Base-by-base conservation (phyloP, 345 rosid species). In the Jatropha curcas region DNA sequence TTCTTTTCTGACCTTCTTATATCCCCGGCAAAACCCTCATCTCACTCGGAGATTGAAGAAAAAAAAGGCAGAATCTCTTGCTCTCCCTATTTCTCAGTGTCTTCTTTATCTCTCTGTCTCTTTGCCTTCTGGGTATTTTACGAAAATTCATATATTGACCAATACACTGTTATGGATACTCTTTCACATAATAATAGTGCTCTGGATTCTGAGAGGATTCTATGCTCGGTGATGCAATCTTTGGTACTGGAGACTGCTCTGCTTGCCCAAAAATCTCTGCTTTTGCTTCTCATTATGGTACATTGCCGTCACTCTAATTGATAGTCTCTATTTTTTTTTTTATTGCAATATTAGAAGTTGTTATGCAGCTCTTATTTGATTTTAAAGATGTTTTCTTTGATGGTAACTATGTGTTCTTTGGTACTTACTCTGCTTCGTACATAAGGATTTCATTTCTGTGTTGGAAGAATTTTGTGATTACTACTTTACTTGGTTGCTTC, bases 261-360 rank as follows among this genome's bases (percentile, higher is more conserved):
- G 31, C 55, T 65, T 65, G 69, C 69, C 45, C 55, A 65, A 13
- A 65, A 65, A 17, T 65, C 55, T 65, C 51, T 65, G 55, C 55
- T 65, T 43, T 65, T 4, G 33, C 55, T 65, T 19, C 55, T 45
- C 53, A 43, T 45, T 17, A 2, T 65, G 69, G 69, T 65, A 65
- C 69, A 45, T 65, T 65, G 35, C 52, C 27, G 22, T 45, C 8
- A 16, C 55, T 64, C 28, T 41, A 48, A 64, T 22, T 41, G 31
- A 9, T 45, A 24, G 14, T 65, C 22, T 43, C 9, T 45, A 13
- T 27, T 5, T 43, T 41, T 4, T 43, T 25, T 27, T 6, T 25
- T 45, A 5, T 65, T 43, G 24, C 68, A 65, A 16, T 65, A 41
- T 25, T 45, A 25, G 4, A 28, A 30, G 4, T 45, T 43, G 19